These are phyloP conservation scores for Phialocephala sp. DNA, from an alignment of 2,329 filamentous ascomycete species.

Conservation along the genomic window DNA sequence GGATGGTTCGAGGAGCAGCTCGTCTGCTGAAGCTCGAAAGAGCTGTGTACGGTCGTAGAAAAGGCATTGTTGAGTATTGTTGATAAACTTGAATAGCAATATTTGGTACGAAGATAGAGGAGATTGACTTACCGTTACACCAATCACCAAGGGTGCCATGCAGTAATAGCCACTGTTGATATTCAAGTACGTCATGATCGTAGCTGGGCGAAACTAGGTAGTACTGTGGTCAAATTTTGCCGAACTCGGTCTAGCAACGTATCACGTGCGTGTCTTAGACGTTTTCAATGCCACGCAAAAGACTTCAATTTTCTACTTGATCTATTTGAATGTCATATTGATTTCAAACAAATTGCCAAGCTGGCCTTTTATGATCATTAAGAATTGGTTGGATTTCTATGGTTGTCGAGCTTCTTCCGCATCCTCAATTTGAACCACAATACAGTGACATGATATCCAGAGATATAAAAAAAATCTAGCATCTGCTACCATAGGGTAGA, in stretches of 20 bases:
- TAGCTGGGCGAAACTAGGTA: background rate
- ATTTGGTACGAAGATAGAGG: background rate
- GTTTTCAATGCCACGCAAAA: no score
- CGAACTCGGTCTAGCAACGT: background rate
- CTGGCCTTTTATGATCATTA: no score
- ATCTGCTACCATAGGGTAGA: background rate
- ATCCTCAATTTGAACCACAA: no score
- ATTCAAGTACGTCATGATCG: conserved; percentile 8
- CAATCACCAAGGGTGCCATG: background rate
- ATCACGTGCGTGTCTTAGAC: background rate
- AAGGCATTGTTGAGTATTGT: conserved; percentile 29
- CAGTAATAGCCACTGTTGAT: background rate
- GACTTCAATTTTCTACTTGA: no score
- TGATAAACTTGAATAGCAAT: background rate
- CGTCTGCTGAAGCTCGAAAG: conserved; percentile 27
- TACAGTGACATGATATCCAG: no score
- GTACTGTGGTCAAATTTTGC: background rate
- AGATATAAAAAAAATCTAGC: background rate
- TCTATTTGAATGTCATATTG: no score
- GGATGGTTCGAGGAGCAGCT: conserved; percentile 17
- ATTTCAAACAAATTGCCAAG: no score
- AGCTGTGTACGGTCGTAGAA: conserved; percentile 26
- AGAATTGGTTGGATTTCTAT: no score
- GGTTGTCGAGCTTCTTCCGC: no score
- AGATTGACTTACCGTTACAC: conserved; percentile 11